Base-by-base conservation (phyloP, 495 filamentous ascomycete species). In the Aspergillus hancockii region DNA sequence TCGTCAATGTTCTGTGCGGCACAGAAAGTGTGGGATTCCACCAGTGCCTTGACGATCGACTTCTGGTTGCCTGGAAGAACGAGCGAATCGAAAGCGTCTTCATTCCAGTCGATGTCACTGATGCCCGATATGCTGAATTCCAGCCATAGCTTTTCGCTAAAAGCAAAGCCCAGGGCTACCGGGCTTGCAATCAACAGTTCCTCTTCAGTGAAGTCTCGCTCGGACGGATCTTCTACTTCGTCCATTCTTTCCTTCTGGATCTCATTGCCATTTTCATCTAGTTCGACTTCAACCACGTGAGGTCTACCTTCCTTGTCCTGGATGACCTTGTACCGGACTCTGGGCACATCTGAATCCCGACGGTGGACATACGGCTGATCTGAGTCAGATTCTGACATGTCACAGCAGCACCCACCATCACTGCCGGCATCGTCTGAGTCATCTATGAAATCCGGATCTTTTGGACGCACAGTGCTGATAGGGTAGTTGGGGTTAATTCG, bases 181-280 rank as follows among this genome's bases (percentile, higher is more conserved):
- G 92, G 91, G n/a, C 87, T 91, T n/a, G 91, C 86, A 40, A 94
- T 89, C 14, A 96, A 81, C 23, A 94, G 87, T 67, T 97, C 90
- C 61, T 93, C 90, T 52, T 94, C 91, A 1, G 81, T 90, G 71
- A 95, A 94, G 25, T 84, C 81, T 8, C 79, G 75, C 25, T 74
- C 73, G 18, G 74, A 66, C 16, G 67, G 63, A 36, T 71, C 71
- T 1, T 71, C 64, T 2, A 73, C 78, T 40, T 80, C 77, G 47
- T 89, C 81, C 23, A 92, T 81, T 54, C 85, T 82, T 70, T 92
- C 86, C 23, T 83, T 81, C 46, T 79, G 80, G 57, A 90, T 79
- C 54, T 88, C 86, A n/a, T 80, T 73, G 0, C 80, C 82, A 13
- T 86, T 83, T 22, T 85, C 81, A 55, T 88, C 84, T 0, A 87